Evolutionary conservation across 129 eudicot species (phyloP), one percentile per base, ranked within the genome.

Genomic region (Scalesia atractyloides): DNA sequence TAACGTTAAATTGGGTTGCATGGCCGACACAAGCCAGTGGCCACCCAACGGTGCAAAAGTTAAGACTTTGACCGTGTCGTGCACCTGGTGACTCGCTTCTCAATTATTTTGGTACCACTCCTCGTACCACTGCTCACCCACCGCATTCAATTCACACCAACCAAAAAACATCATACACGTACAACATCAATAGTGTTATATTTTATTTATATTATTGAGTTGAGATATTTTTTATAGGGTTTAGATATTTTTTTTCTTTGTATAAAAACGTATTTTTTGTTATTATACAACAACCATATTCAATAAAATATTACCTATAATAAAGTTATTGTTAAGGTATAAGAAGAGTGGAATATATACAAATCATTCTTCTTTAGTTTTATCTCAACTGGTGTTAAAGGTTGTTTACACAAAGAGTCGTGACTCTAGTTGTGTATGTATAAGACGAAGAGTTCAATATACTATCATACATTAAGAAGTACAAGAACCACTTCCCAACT

Each of bases 101-200:
- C 54, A 12, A 57, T 47, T 22, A 10, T 41, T 12, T 17, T 15
- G 30, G 37, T 36, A 20, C 34, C 34, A 30, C 34, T 18, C 17
- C 7, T n/a, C 47, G 26, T 50, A 20, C 73, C 62, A 61, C 58
- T 62, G 50, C 68, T 61, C 62, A 60, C 70, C 78, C 72, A 74
- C 78, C 15, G 52, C 22, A 74, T 50, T 74, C 19, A 74, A 63
- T 36, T 18, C 64, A 20, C 64, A 62, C 36, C 37, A 44, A 72
- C 43, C 50, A 62, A 69, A 50, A 50, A 68, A 50, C 33, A 69
- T 18, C 1, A 12, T 54, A 14, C 53, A 37, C 41, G 24, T 54
- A 39, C 75, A 39, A 19, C 43, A 3, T 14, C 4, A 17, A 1
- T 64, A 16, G 8, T 17, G 9, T 18, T 0, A 5, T 17, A 34